Conservation (phyloP, 169 alveolate genomes). For the Eimeria acervulina region DNA sequence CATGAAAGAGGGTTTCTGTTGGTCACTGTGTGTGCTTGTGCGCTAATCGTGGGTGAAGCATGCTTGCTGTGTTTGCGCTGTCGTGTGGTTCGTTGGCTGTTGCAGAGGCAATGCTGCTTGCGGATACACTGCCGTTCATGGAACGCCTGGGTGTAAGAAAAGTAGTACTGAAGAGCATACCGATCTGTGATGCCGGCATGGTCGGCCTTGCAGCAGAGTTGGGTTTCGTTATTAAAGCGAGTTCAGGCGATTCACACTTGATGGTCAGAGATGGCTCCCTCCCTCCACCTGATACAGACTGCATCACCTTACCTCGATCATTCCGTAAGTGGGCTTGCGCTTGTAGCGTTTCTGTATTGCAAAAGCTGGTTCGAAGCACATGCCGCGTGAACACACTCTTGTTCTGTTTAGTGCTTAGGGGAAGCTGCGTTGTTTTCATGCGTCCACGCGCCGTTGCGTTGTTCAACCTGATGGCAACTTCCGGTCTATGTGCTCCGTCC, state of each 20-base stretch:
- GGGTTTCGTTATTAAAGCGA: constrained; percentile 5
- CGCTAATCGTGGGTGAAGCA: neutral
- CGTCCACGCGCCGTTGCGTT: neutral
- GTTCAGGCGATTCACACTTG: neutral
- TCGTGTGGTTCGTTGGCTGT: neutral
- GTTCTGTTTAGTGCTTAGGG: neutral
- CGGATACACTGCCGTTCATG: neutral
- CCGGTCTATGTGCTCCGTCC: neutral
- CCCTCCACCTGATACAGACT: neutral
- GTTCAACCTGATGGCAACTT: neutral
- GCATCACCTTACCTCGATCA: neutral
- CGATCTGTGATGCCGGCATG: neutral
- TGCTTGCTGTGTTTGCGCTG: neutral
- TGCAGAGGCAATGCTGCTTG: constrained; percentile 23
- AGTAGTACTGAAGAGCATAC: constrained; percentile 8
- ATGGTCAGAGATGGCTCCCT: neutral
- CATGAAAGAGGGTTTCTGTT: neutral
- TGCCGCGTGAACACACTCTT: neutral
- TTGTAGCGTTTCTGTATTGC: neutral
- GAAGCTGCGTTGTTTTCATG: neutral
- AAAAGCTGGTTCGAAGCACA: neutral
- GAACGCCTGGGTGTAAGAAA: neutral
- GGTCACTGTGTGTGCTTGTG: neutral
- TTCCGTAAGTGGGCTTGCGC: neutral
- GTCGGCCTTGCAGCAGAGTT: constrained; percentile 44